Evolutionary conservation across 2,329 filamentous ascomycete genomes (phyloP).

Genomic region (Rhexocercosporidium sp.): DNA sequence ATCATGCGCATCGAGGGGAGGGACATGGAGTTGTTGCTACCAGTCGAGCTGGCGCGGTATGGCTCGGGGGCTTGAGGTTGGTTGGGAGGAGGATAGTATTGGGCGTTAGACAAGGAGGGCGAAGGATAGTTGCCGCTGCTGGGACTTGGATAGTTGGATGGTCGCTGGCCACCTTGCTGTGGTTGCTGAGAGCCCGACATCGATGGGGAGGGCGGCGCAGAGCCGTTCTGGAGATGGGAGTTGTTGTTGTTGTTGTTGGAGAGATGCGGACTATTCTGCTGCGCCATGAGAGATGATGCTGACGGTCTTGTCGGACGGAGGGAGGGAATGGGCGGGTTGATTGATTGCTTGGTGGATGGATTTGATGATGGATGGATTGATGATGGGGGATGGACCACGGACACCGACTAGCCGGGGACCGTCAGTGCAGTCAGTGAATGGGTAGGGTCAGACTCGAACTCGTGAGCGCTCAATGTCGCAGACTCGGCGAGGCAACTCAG

Average conservation of each 20-base stretch:
- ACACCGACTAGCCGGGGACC: slow-evolving; percentile 6
- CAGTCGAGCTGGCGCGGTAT: slow-evolving; percentile 51
- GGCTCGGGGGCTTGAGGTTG: slow-evolving; percentile 43
- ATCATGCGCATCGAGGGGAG: slow-evolving; percentile 57
- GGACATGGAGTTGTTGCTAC: slow-evolving; percentile 51
- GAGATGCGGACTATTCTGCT: slow-evolving; percentile 39
- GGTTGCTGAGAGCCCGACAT: slow-evolving; percentile 42
- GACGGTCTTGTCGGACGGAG: slow-evolving; percentile 3
- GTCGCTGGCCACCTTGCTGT: slow-evolving; percentile 33
- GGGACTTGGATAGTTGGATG: slow-evolving; percentile 49
- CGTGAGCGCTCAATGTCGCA: too few relatives aligned
- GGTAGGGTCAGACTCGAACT: background rate
- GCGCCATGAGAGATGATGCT: slow-evolving; percentile 33
- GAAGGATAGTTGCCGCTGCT: slow-evolving; percentile 52
- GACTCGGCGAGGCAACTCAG: too few relatives aligned
- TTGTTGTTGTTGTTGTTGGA: slow-evolving; percentile 21
- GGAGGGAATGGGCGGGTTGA: background rate
- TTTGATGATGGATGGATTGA: background rate
- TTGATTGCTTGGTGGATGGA: background rate
- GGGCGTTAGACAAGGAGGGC: slow-evolving; percentile 50
- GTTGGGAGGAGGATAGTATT: slow-evolving; percentile 51
- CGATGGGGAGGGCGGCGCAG: slow-evolving; percentile 40
- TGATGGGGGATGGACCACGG: background rate
- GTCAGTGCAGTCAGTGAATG: slow-evolving; percentile 7
- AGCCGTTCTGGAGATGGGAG: slow-evolving; percentile 39